These are phyloP conservation scores for Yueomyces sinensis DNA, from an alignment of 805 yeast genomes.

Conservation along the genomic window DNA sequence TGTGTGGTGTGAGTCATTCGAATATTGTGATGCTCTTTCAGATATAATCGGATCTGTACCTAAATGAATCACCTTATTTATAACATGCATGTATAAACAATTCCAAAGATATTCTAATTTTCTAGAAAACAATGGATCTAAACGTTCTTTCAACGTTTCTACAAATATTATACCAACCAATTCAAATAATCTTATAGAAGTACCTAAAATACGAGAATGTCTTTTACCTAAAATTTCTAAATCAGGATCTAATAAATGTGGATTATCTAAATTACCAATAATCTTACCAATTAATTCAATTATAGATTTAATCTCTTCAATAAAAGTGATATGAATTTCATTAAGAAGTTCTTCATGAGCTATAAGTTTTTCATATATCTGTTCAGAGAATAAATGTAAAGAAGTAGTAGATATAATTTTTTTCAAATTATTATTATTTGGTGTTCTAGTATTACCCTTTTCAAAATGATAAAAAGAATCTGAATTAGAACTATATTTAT, in stretches of 20 bases:
- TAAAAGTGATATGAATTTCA: constrained; percentile 55
- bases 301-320: constrained; percentile 67
- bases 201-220: constrained; percentile 65
- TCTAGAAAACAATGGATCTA: constrained; percentile 35
- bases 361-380: constrained; percentile 58
- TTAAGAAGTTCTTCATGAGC: constrained; percentile 48
- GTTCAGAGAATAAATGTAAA: constrained; percentile 61
- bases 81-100: constrained; percentile 50
- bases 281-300: constrained; percentile 66
- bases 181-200: constrained; percentile 54
- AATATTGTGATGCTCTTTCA: too few relatives aligned
- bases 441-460: background rate
- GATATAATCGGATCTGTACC: constrained; percentile 28
- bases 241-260: constrained; percentile 43
- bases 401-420: background rate
- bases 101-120: constrained; percentile 62
- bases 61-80: constrained; percentile 47
- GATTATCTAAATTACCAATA: constrained; percentile 47
- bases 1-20: too few relatives aligned
- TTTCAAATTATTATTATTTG: background rate
- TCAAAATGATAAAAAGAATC: background rate
- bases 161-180: constrained; percentile 62
- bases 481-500: background rate
- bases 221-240: constrained; percentile 53
- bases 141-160: constrained; percentile 55